Conservation (phyloP, 2,329 filamentous ascomycete genomes). For the Botryotinia narcissicola region DNA sequence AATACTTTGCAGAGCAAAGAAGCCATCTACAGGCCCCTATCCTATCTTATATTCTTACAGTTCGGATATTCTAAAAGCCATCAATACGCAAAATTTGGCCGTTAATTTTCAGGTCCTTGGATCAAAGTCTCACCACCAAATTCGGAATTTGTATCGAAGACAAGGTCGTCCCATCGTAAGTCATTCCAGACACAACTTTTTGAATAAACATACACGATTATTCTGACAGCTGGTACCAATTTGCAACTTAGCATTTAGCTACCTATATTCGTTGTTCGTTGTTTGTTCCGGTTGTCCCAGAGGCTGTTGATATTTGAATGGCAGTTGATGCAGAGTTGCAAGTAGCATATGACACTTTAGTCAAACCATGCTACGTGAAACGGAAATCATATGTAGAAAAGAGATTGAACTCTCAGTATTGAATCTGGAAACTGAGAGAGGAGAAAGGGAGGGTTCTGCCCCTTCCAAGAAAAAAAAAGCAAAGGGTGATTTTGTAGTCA, state of each 20-base stretch:
- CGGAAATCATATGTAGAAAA: neutral
- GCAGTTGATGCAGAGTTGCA: neutral
- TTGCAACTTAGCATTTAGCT: neutral
- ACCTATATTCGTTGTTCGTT: neutral
- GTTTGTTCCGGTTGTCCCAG: neutral
- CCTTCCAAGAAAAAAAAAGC: no score
- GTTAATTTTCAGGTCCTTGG: neutral
- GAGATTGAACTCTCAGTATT: neutral
- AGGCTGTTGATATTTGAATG: neutral
- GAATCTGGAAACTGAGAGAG: neutral
- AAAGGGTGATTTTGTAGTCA: neutral
- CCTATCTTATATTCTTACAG: no score
- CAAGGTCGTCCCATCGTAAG: neutral
- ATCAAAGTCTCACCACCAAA: neutral
- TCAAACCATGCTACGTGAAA: neutral
- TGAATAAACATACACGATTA: neutral
- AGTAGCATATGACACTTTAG: accelerated
- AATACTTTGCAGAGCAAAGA: no score
- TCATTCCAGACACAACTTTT: accelerated
- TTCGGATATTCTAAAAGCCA: neutral
- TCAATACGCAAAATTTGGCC: neutral
- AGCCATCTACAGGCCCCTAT: no score
- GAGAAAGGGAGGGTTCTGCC: neutral
- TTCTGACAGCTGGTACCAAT: neutral
- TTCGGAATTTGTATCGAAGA: neutral